These are phyloP conservation scores for Naganishia vaughanmartiniae DNA, from an alignment of 768 basidiomycete genomes.

Conservation along the genomic window DNA sequence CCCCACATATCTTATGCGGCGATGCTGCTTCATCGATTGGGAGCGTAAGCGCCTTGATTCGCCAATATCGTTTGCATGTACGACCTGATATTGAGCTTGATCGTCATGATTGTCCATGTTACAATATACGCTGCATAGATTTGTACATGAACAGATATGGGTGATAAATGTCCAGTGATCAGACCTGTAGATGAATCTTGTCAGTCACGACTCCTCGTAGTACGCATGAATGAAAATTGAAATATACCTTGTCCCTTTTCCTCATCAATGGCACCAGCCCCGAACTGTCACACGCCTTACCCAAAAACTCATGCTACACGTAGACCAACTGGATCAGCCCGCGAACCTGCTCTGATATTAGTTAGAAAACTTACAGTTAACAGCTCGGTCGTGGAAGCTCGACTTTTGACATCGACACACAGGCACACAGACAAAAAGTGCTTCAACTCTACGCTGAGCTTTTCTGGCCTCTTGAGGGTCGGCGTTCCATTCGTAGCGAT, in stretches of 20 bases:
- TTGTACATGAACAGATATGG: not conserved
- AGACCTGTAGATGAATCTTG: not conserved
- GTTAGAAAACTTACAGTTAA: conserved; percentile 40
- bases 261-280: conserved; percentile 75
- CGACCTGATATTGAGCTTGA: not conserved
- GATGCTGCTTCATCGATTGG: not conserved
- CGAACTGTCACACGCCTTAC: conserved; percentile 75
- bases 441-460: conserved; percentile 86
- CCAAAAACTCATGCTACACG: conserved; percentile 81
- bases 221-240: not conserved
- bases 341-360: not conserved
- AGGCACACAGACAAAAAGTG: conserved; percentile 95
- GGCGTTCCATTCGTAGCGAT: conserved; percentile 99
- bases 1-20: no score
- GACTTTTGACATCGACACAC: conserved; percentile 90
- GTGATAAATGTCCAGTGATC: not conserved
- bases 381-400: conserved; percentile 66
- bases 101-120: not conserved
- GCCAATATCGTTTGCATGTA: not conserved
- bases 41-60: not conserved
- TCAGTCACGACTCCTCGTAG: not conserved
- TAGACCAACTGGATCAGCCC: not conserved
- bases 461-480: conserved; percentile 92
- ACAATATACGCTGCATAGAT: not conserved
- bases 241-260: conserved; percentile 31